These are phyloP conservation scores for Cryptomeria japonica DNA, from an alignment of 75 land plant genomes.

Conservation along the genomic window DNA sequence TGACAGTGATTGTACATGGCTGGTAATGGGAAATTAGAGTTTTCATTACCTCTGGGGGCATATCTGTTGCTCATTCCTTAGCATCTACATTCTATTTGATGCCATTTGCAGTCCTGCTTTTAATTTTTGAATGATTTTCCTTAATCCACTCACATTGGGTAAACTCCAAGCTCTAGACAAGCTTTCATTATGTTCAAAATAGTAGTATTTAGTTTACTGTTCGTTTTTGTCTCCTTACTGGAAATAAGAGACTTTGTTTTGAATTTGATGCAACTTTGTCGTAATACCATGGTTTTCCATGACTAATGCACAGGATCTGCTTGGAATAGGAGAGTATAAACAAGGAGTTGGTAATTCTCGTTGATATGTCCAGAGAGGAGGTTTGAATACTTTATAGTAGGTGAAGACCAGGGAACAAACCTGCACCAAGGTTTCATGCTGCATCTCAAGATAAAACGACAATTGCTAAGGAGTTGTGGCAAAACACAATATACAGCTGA, in stretches of 20 bases:
- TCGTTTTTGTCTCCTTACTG: background rate
- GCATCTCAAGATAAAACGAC: background rate
- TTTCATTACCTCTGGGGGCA: background rate
- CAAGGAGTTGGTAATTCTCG: conserved; percentile 23
- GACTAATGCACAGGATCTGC: conserved; percentile 52
- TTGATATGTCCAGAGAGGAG: background rate
- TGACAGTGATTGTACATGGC: too few species aligned
- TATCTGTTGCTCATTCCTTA: too few species aligned
- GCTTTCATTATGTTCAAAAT: too few species aligned
- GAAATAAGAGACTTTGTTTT: too few species aligned
- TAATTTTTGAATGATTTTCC: background rate
- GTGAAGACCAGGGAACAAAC: background rate
- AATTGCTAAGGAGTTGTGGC: background rate
- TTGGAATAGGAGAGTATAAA: conserved; percentile 73
- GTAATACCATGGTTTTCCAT: background rate
- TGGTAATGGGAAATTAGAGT: background rate
- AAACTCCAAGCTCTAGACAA: background rate
- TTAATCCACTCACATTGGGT: background rate
- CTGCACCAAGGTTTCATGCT: background rate
- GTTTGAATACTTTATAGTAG: background rate
- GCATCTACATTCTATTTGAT: background rate
- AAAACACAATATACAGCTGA: background rate
- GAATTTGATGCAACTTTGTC: background rate
- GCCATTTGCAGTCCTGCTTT: background rate
- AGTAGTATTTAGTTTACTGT: too few species aligned